Conservation (phyloP, 2,329 filamentous ascomycete species). For the Pseudocercospora eumusae region DNA sequence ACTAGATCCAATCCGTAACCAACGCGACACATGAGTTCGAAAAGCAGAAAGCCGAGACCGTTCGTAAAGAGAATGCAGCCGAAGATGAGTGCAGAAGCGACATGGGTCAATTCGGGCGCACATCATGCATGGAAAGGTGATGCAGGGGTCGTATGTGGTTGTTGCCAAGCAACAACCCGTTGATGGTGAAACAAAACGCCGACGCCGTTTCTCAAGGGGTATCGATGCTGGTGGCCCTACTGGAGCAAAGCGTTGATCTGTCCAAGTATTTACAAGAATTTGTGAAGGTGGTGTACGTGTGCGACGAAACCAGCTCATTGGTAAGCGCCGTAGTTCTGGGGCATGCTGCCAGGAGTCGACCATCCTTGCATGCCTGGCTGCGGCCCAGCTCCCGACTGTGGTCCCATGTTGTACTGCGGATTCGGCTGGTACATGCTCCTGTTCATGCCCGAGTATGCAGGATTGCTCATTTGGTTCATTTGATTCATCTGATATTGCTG, state of each 20-base stretch:
- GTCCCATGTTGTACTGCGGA: slow-evolving; percentile 45
- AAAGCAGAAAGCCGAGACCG: slow-evolving; percentile 8
- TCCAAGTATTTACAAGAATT: slow-evolving; percentile 27
- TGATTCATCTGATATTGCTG: slow-evolving; percentile 51
- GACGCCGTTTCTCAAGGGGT: slow-evolving; percentile 17
- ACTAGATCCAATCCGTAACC: background rate
- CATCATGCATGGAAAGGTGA: slow-evolving; percentile 7
- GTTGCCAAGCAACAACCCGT: slow-evolving; percentile 1
- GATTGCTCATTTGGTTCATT: slow-evolving; percentile 49
- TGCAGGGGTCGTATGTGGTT: slow-evolving; percentile 7
- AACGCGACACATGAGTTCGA: background rate
- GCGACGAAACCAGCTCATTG: slow-evolving; percentile 19
- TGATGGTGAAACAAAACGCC: slow-evolving; percentile 10
- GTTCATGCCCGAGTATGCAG: slow-evolving; percentile 49
- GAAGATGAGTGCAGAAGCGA: background rate
- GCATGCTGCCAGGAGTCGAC: slow-evolving; percentile 47
- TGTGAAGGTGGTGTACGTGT: slow-evolving; percentile 13
- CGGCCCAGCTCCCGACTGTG: slow-evolving; percentile 44
- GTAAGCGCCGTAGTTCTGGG: slow-evolving; percentile 38
- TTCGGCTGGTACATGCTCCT: slow-evolving; percentile 53
- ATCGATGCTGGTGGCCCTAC: slow-evolving; percentile 16
- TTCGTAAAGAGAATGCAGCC: slow-evolving; percentile 7
- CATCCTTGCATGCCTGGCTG: slow-evolving; percentile 57
- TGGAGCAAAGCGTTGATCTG: slow-evolving; percentile 19
- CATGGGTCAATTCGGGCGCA: background rate